Evolutionary conservation across 257 asterid species (phyloP).

Genomic region (Mentha longifolia): DNA sequence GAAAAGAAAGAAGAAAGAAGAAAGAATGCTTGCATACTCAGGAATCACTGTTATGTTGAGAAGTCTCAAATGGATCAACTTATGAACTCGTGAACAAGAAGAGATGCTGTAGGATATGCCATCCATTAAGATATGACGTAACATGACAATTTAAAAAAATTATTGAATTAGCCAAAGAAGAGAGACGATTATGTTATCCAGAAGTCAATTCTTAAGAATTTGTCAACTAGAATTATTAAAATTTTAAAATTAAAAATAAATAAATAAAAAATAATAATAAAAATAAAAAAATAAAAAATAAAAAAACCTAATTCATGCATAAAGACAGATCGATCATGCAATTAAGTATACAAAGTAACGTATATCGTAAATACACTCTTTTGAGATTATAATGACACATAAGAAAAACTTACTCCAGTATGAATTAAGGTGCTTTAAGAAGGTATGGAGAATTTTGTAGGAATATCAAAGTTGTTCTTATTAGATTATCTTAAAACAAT

Average conservation of each 20-base stretch:
- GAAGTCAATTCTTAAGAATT: not conserved
- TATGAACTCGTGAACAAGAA: slow-evolving; percentile 3
- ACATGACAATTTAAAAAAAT: not conserved
- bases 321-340: not conserved
- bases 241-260: too few relatives aligned
- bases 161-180: slow-evolving; percentile 18
- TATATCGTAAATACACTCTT: not conserved
- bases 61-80: slow-evolving; percentile 14
- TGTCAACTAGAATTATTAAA: not conserved
- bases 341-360: not conserved
- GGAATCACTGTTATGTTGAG: not conserved
- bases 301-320: not conserved
- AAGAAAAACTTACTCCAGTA: not conserved
- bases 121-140: not conserved
- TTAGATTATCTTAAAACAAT: not conserved
- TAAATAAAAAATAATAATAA: not conserved
- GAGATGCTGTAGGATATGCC: not conserved
- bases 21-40: not conserved
- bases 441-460: not conserved
- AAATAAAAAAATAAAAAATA: not conserved
- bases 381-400: not conserved
- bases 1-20: not conserved
- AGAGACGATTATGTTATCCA: not conserved
- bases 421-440: not conserved
- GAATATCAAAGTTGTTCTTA: too few relatives aligned